Conservation (phyloP, 257 asterid genomes). For the Solanum bulbocastanum region DNA sequence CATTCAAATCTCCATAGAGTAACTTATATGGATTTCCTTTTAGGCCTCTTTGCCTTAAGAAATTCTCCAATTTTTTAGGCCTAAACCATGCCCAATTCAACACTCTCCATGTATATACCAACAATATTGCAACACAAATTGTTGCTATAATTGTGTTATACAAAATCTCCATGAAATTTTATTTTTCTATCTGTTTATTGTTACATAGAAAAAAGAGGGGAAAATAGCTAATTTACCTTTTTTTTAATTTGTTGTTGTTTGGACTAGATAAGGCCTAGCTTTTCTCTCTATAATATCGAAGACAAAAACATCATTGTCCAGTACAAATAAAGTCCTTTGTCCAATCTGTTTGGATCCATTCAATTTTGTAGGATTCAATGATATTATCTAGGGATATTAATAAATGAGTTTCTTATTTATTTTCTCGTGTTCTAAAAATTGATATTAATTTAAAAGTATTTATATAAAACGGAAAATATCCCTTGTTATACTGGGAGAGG, state of each 20-base stretch:
- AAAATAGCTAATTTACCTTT: not conserved
- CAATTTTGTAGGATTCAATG: not conserved
- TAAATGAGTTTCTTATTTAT: too few relatives aligned
- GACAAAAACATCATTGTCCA: not conserved
- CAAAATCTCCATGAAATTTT: conserved; percentile 12
- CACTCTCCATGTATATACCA: conserved; percentile 8
- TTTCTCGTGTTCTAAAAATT: too few relatives aligned
- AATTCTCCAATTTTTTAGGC: conserved; percentile 23
- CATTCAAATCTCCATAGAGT: conserved; percentile 25
- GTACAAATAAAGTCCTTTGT: not conserved
- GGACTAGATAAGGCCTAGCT: not conserved
- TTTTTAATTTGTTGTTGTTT: not conserved
- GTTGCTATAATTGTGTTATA: not conserved
- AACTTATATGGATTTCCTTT: conserved; percentile 24
- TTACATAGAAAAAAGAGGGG: not conserved
- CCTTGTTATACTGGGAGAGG: not conserved
- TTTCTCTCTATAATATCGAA: not conserved
- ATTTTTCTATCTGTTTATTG: not conserved
- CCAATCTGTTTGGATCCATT: not conserved
- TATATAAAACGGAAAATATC: too few relatives aligned
- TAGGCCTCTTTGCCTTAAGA: conserved; percentile 25
- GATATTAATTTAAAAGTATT: too few relatives aligned
- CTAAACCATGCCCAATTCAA: conserved; percentile 27
- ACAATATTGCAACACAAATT: not conserved
- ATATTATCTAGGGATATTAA: not conserved